Conservation (phyloP, 495 filamentous ascomycete genomes). For the Pyrenula massariospora region DNA sequence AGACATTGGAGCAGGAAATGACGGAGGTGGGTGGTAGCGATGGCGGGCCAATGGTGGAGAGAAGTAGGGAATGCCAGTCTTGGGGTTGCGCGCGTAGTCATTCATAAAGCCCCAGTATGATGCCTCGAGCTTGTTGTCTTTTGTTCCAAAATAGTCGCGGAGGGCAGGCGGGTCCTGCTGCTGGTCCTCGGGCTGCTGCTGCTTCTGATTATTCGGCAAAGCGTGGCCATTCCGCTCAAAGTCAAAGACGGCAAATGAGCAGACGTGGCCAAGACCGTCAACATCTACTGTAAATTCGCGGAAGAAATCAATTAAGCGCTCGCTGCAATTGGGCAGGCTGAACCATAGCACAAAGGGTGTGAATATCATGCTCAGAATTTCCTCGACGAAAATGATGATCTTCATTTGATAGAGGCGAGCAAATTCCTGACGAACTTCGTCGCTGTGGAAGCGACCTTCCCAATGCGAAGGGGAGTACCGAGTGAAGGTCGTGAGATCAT, state of each 20-base stretch:
- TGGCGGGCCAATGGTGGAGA: conserved; percentile 26
- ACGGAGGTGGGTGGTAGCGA: conserved; percentile 66
- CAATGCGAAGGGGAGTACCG: conserved; percentile 83
- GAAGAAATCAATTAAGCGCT: conserved; percentile 94
- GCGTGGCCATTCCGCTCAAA: conserved; percentile 74
- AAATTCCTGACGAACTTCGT: conserved; percentile 76
- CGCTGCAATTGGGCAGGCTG: conserved; percentile 78
- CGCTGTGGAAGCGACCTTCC: conserved; percentile 79
- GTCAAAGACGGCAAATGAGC: conserved; percentile 95
- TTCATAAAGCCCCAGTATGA: conserved; percentile 90
- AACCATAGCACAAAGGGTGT: conserved; percentile 84
- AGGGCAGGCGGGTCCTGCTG: conserved; percentile 38
- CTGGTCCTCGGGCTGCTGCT: conserved; percentile 20
- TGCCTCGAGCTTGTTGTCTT: conserved; percentile 93
- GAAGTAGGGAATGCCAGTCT: conserved; percentile 33
- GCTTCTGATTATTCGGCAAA: conserved; percentile 18
- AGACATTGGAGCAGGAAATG: conserved; percentile 60
- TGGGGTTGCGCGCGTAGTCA: conserved; percentile 65
- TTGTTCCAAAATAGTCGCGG: conserved; percentile 86
- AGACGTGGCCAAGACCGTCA: conserved; percentile 90
- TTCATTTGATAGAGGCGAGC: conserved; percentile 79
- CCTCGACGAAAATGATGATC: conserved; percentile 80
- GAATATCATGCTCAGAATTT: conserved; percentile 81
- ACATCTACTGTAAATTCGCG: conserved; percentile 95
- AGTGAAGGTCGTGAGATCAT: conserved; percentile 79